Percentiles rank a stretch among this genome's conserved stretches.
phyloP scores from a whole-genome alignment of 768 basidiomycete genomes.

The Lactifluus volemus region DNA sequence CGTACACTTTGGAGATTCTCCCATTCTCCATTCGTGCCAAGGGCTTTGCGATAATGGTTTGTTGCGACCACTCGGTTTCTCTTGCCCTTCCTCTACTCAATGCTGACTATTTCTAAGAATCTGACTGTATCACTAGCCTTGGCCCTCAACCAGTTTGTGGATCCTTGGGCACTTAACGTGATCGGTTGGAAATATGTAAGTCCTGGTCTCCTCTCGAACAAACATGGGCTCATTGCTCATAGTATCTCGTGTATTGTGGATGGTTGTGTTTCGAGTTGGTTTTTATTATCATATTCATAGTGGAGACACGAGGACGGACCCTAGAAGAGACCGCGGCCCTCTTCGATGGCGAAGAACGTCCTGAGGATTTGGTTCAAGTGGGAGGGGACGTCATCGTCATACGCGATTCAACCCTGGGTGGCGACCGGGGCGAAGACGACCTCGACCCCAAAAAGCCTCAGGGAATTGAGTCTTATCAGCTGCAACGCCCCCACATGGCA shows the following conservation, averaged over 20 bases:
- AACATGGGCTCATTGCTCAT: conserved; percentile 11
- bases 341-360: conserved; percentile 52
- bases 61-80: conserved; percentile 15
- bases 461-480: neutral
- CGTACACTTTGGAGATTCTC: conserved; percentile 67
- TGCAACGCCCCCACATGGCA: neutral
- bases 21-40: conserved; percentile 75
- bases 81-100: neutral
- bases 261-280: conserved; percentile 54
- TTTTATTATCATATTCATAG: conserved; percentile 45
- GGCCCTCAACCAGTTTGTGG: conserved; percentile 75
- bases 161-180: conserved; percentile 57
- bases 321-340: conserved; percentile 67
- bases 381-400: conserved; percentile 42
- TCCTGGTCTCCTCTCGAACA: neutral
- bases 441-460: neutral
- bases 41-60: conserved; percentile 67
- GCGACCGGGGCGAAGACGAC: neutral
- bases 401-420: neutral
- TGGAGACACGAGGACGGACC: conserved; percentile 61
- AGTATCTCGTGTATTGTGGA: conserved; percentile 55
- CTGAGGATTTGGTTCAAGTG: conserved; percentile 35
- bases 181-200: conserved; percentile 37
- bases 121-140: conserved; percentile 53
- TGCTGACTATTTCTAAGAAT: conserved; percentile 34